Evolutionary conservation across 148 eudicot species (phyloP), one percentile per base, ranked within the genome.

Genomic region (Amaranthus palmeri): DNA sequence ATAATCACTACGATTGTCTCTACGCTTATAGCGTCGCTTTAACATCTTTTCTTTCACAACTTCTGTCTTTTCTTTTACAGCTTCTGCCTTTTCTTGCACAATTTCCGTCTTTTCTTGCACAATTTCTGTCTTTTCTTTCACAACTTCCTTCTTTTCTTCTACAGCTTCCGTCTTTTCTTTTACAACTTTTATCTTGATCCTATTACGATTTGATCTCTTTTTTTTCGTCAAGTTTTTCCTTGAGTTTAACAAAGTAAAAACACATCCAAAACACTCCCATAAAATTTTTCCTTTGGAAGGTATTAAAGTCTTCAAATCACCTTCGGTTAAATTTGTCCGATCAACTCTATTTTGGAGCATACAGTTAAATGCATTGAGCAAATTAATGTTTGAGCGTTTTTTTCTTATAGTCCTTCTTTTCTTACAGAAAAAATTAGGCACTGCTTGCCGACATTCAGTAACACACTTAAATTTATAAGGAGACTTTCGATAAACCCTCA

Each of bases 401-500:
- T 46, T 66, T 18, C 72, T 70, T 13, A 4, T 10, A 4, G 11
- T 6, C 47, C 78, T 75, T 47, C 25, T 74, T 46, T 18, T 79
- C 68, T 64, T 79, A 17, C 4, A 36, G 8, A 14, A 48, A 47
- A 74, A 58, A 44, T 70, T 65, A 8, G 58, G 54, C 42, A 47
- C 64, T 6, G 75, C 14, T 7, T 66, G 36, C 46, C 50, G 50
- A 58, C 82, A 70, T 58, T 46, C 41, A 14, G 5, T 14, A 3
- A 70, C 51, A 41, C 78, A 74, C 12, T 59, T 74, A 67, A 55
- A 65, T 0, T 7, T 14, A 8, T 10, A 2, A 15, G 25, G 4
- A 15, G 25, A 58, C 12, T 75, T 61, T 3, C 18, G 48, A 74
- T 69, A 74, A 6, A 79, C 75, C 15, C 17, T 65, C 55, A 43